Evolutionary conservation across 331 rosid genomes (phyloP).

Genomic region (Pyracantha coccinea): DNA sequence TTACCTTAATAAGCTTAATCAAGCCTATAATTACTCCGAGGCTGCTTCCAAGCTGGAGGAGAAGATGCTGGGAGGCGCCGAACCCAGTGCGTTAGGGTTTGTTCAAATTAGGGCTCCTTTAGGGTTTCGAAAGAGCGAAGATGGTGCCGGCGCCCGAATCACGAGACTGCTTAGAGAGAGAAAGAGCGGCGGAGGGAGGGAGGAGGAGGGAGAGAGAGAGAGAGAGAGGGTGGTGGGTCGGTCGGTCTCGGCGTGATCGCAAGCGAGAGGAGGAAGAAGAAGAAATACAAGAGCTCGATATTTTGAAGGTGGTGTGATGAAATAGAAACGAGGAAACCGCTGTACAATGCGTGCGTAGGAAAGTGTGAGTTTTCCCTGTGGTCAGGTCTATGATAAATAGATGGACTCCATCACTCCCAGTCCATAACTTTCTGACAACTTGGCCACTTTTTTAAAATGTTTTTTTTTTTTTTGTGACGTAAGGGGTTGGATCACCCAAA

Average conservation of each 20-base stretch:
- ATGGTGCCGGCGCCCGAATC: slow-evolving; percentile 2
- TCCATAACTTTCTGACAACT: too few species aligned
- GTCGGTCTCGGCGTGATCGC: neutral
- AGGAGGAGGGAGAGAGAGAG: neutral
- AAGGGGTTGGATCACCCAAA: too few species aligned
- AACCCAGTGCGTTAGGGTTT: slow-evolving; percentile 21
- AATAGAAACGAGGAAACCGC: neutral
- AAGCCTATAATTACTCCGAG: slow-evolving; percentile 8
- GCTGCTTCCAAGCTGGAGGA: slow-evolving; percentile 21
- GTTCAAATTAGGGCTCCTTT: neutral
- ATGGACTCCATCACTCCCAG: neutral
- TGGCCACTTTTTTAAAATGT: too few species aligned
- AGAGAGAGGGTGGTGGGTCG: neutral
- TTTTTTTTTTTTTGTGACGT: too few species aligned
- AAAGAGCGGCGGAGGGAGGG: neutral
- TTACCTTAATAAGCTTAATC: slow-evolving; percentile 16
- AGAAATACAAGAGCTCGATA: neutral
- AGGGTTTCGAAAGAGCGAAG: neutral
- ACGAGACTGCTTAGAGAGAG: neutral
- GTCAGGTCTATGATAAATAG: neutral
- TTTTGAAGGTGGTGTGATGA: neutral
- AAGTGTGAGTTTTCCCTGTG: neutral
- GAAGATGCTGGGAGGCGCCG: neutral
- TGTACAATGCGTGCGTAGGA: neutral
- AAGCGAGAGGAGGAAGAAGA: neutral